Evolutionary conservation across 805 yeast species (phyloP).

Genomic region (Phaffomyces thermotolerans): DNA sequence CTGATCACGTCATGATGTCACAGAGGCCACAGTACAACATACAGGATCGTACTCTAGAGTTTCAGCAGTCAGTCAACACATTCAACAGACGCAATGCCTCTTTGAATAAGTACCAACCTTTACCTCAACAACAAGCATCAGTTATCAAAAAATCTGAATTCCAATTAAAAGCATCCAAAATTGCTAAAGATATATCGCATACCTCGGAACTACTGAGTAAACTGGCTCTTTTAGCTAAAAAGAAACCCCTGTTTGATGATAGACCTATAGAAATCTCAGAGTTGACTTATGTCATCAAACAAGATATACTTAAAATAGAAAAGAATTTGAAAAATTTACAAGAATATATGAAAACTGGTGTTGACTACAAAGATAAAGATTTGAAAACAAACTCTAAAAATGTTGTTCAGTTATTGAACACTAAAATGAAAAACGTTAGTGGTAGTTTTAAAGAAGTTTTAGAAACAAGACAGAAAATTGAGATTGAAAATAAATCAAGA

Average conservation of each 20-base stretch:
- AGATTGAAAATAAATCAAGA: conserved; percentile 70
- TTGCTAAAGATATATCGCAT: conserved; percentile 84
- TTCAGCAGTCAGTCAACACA: conserved; percentile 82
- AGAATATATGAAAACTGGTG: conserved; percentile 36
- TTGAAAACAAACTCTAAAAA: conserved; percentile 74
- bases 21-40: conserved; percentile 23
- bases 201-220: conserved; percentile 77
- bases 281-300: conserved; percentile 70
- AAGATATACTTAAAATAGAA: conserved; percentile 79
- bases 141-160: conserved; percentile 38
- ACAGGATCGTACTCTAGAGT: conserved; percentile 87
- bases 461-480: conserved; percentile 78
- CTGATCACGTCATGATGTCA: neutral
- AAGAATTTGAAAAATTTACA: conserved; percentile 59
- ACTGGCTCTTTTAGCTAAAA: conserved; percentile 75
- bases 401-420: conserved; percentile 79
- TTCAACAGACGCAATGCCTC: conserved; percentile 35
- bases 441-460: conserved; percentile 89
- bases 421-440: conserved; percentile 85
- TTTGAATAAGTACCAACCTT: conserved; percentile 12
- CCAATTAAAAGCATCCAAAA: conserved; percentile 62
- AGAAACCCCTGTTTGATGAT: conserved; percentile 89
- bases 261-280: conserved; percentile 91
- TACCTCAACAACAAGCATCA: conserved; percentile 14
- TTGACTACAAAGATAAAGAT: conserved; percentile 36